Base-by-base conservation (phyloP, 2,329 filamentous ascomycete species). In the Microdochium nivale region DNA sequence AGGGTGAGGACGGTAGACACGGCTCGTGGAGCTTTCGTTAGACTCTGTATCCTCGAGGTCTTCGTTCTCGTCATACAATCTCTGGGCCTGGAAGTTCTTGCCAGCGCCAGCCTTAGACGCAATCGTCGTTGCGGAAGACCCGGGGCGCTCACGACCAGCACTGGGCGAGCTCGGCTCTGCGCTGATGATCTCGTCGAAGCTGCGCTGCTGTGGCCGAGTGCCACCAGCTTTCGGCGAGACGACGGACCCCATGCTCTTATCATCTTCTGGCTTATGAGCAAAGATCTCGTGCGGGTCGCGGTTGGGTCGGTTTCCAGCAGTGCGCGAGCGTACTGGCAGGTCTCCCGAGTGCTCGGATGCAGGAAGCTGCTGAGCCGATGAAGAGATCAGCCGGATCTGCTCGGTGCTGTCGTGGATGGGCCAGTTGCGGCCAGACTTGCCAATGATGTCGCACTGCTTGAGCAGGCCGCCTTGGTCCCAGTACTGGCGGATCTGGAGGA, bases 401-500 rank as follows among this genome's bases (percentile, higher is more conserved):
- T 96, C 90, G 61, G 82, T 82, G 65, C 86, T 87, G 65, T 96
- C 90, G 59, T 84, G 83, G 65, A 99, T 95, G 51, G 94, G 94
- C 94, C 94, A 99, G 71, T 94, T 95, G 67, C 87, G 88, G 52
- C 88, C 89, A 51, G 87, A 86, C 65, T 85, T 86, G 62, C 94
- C 92, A 68, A 99, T 97, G 52, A 96, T 84, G 56, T 96, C 91
- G 57, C 96, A 80, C 68, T 95, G 87, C 73, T 94, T 97, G 59
- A 99, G 80, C 40, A 99, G 80, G 51, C 90, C 87, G 55, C 85
- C 91, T 70, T 99, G 94, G 67, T 99, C 94, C 94, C 94, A 99
- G 67, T 87, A 89, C 59, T 92, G 82, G 60, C 92, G 88, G 57
- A 97, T 88, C 67, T 94, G 89, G 54, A 79, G 69, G 65, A 99